Evolutionary conservation across 768 basidiomycete species (phyloP), one percentile per base, ranked within the genome.

Genomic region (Boletus sp.): DNA sequence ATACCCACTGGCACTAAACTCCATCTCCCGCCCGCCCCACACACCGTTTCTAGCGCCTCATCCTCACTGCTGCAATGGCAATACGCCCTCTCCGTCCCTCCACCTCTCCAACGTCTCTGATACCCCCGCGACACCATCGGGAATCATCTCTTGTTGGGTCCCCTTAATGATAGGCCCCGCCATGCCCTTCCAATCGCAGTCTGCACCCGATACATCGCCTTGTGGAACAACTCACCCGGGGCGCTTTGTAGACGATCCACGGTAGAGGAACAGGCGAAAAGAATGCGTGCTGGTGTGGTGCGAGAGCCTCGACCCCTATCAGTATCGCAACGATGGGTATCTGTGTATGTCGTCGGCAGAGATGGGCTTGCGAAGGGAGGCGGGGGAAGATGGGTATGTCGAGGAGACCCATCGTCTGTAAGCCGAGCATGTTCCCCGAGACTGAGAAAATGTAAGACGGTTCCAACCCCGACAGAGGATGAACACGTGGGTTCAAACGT

Each of bases 141-240:
- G 57, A 6, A 64, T 37, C 63, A 69, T 63, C 43, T 60, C 58
- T 4, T 37, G 49, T 11, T 9, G 46, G 1, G 23, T 55, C 33
- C 58, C 54, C 15, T 52, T 42, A 23, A 68, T 0, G 17, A 69
- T 68, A n/a, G 35, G 33, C 6, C 30, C 40, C 9, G 32, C 57
- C 1, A 53, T 49, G 11, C 49, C 51, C n/a, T 52, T 65, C 68
- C 68, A 70, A 23, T 63, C 58, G 68, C 68, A 67, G 21, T 51
- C 65, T 4, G 34, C 34, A 17, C 44, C 40, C 5, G 55, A 27
- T 50, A 52, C n/a, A 55, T 37, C 21, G 54, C 59, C 38, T 70
- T 68, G 42, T 42, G 62, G 17, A 58, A 65, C 10, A 68, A 35
- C 23, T 44, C 57, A 3, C 64, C 61, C 5, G 23, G 23, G 4